Evolutionary conservation across 1,139 yeast species (phyloP).

Genomic region (Taphrina betulina): DNA sequence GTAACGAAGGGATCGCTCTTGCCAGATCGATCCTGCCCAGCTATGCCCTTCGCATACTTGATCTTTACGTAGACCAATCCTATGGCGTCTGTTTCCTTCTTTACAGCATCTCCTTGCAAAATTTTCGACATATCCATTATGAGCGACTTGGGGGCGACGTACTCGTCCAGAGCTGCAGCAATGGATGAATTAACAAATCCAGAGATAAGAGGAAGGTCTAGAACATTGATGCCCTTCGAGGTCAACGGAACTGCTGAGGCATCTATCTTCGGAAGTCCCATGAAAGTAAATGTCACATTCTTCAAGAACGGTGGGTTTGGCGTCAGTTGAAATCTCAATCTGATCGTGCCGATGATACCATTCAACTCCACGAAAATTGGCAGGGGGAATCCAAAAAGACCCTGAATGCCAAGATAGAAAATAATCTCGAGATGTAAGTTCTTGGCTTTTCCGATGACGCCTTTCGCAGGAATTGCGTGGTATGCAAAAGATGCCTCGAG

Average conservation of each 20-base stretch:
- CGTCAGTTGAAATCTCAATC: constrained; percentile 31
- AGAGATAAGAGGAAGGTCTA: constrained; percentile 33
- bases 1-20: constrained; percentile 33
- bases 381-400: constrained; percentile 30
- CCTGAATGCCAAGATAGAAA: constrained; percentile 33
- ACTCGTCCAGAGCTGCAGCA: constrained; percentile 34
- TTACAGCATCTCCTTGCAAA: constrained; percentile 33
- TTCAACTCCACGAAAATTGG: constrained; percentile 34
- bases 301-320: constrained; percentile 33
- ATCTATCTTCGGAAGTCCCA: constrained; percentile 34
- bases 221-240: constrained; percentile 32
- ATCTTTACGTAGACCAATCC: constrained; percentile 31
- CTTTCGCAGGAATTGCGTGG: constrained; percentile 30
- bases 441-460: constrained; percentile 30
- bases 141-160: constrained; percentile 33
- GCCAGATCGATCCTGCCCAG: constrained; percentile 33
- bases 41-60: constrained; percentile 30
- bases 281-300: constrained; percentile 32
- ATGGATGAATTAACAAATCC: constrained; percentile 33
- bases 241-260: constrained; percentile 34
- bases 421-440: constrained; percentile 32
- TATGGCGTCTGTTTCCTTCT: constrained; percentile 34
- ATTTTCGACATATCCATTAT: constrained; percentile 34
- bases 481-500: constrained; percentile 33
- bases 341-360: constrained; percentile 33